phyloP scores from a whole-genome alignment of 306 rosid genomes.

The Rosa persica region DNA sequence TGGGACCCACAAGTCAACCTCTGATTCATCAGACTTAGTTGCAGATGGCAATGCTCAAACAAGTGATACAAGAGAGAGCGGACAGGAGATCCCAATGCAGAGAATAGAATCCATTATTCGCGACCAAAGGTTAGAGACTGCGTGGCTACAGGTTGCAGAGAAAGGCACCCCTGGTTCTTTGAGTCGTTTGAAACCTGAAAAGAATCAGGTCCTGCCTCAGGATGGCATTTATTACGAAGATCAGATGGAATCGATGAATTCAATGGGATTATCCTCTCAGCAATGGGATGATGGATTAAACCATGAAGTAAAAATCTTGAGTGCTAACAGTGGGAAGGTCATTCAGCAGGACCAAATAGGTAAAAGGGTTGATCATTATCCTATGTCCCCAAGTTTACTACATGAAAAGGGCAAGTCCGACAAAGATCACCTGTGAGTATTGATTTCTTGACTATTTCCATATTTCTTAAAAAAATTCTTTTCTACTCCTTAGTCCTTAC shows the following conservation, averaged over 20 bases:
- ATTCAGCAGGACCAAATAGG: slow-evolving; percentile 61
- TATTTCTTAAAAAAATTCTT: neutral
- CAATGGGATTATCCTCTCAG: slow-evolving; percentile 60
- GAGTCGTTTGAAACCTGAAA: slow-evolving; percentile 80
- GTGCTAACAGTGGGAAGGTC: slow-evolving; percentile 51
- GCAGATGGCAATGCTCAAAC: slow-evolving; percentile 47
- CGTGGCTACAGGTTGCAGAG: slow-evolving; percentile 88
- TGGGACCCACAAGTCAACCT: slow-evolving; percentile 48
- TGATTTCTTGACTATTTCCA: slow-evolving; percentile 16
- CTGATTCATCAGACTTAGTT: slow-evolving; percentile 57
- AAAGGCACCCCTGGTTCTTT: slow-evolving; percentile 89
- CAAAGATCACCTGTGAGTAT: slow-evolving; percentile 82
- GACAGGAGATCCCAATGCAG: slow-evolving; percentile 74
- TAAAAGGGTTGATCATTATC: slow-evolving; percentile 54
- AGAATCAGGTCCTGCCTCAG: slow-evolving; percentile 93
- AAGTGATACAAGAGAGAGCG: slow-evolving; percentile 43
- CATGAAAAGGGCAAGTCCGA: slow-evolving; percentile 62
- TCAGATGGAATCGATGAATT: slow-evolving; percentile 54
- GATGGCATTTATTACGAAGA: slow-evolving; percentile 60
- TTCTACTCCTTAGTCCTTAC: neutral
- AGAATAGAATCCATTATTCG: slow-evolving; percentile 93
- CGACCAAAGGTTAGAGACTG: slow-evolving; percentile 93
- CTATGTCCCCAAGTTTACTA: slow-evolving; percentile 93
- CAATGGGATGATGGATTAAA: slow-evolving; percentile 64
- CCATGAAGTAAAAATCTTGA: slow-evolving; percentile 56